Evolutionary conservation across 495 filamentous ascomycete species (phyloP).

Genomic region (Neurospora sublineolata): DNA sequence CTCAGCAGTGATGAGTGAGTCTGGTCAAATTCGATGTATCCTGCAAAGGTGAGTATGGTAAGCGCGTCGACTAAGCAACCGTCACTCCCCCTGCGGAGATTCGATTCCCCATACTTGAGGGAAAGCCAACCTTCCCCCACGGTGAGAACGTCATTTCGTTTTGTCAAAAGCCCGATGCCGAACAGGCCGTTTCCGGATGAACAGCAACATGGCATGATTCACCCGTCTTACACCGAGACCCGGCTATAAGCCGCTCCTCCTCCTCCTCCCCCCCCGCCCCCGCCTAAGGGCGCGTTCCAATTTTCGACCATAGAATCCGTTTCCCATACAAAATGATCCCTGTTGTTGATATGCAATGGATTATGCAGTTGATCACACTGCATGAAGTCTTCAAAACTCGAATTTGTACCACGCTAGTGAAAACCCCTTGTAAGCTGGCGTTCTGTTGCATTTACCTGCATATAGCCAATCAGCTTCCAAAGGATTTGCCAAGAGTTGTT

Average conservation of each 20-base stretch:
- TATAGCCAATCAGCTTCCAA: too few relatives aligned
- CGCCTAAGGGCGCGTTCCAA: neutral
- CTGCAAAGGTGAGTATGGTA: neutral
- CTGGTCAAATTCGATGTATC: neutral
- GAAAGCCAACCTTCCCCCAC: neutral
- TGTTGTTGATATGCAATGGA: too few relatives aligned
- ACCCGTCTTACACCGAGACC: neutral
- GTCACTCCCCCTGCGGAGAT: neutral
- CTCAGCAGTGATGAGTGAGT: neutral
- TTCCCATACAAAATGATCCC: too few relatives aligned
- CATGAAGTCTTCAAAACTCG: too few relatives aligned
- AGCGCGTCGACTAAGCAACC: neutral
- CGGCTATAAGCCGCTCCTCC: neutral
- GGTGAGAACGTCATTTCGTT: neutral
- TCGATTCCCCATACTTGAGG: neutral
- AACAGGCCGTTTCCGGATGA: neutral
- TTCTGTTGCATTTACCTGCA: too few relatives aligned
- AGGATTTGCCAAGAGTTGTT: too few relatives aligned
- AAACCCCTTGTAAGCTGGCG: too few relatives aligned
- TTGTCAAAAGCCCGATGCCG: neutral
- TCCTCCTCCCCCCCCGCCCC: neutral
- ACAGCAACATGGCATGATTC: neutral
- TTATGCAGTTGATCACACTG: too few relatives aligned
- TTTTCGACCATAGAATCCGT: too few relatives aligned
- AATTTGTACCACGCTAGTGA: too few relatives aligned